These are phyloP conservation scores for Musa schizocarpa DNA, from an alignment of 176 grass and related monocot species.

Conservation along the genomic window DNA sequence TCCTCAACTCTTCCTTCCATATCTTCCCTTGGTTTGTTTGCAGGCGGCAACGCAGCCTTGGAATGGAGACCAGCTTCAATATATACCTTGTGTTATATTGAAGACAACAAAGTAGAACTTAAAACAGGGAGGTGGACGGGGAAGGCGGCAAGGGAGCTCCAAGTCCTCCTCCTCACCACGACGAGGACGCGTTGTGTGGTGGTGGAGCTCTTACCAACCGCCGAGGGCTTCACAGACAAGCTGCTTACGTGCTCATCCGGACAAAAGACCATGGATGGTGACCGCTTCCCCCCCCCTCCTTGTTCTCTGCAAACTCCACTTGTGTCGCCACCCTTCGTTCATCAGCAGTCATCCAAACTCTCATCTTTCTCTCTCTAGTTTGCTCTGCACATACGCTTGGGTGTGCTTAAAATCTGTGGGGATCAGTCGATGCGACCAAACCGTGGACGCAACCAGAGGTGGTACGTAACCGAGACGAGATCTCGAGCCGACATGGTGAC, in stretches of 20 bases:
- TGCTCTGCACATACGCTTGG: too few species aligned
- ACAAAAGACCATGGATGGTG: neutral
- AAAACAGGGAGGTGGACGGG: neutral
- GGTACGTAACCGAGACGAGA: too few species aligned
- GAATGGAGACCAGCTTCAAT: neutral
- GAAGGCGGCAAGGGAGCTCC: neutral
- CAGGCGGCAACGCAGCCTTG: neutral
- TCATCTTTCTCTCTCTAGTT: too few species aligned
- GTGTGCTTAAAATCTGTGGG: too few species aligned
- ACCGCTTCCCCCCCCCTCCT: too few species aligned
- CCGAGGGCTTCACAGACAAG: slow-evolving; percentile 1
- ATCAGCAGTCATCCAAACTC: too few species aligned
- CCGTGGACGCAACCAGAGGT: too few species aligned
- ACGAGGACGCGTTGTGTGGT: neutral
- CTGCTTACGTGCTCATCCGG: neutral
- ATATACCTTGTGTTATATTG: neutral
- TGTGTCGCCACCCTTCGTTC: neutral
- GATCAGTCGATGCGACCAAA: too few species aligned
- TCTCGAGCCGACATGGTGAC: too few species aligned
- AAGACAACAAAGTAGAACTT: neutral
- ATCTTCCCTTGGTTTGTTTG: neutral
- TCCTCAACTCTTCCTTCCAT: neutral
- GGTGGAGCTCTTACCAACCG: slow-evolving; percentile 6
- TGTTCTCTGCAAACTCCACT: neutral
- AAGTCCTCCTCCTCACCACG: too few species aligned